Evolutionary conservation across 495 filamentous ascomycete species (phyloP), one percentile per base, ranked within the genome.

Genomic region (Endocarpon pusillum): DNA sequence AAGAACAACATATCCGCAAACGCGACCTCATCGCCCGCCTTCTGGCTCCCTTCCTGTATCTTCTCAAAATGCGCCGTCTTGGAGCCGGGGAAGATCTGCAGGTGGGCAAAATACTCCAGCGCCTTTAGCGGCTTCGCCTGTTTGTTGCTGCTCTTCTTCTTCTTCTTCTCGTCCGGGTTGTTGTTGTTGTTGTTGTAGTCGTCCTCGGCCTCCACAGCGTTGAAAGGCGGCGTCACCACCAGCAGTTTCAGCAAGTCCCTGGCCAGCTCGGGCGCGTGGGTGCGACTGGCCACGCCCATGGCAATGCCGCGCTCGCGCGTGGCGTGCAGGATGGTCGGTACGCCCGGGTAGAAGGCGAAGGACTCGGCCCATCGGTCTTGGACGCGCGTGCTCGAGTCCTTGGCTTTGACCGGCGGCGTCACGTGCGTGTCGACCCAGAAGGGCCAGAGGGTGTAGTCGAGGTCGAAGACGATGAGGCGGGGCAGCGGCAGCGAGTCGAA

Each of bases 341-440:
- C 75, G 47, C 85, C 77, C 8, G 59, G 58, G 58, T 89, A 94
- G 57, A 94, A 93, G 26, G 71, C 58, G 53, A 79, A 89, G 29
- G 62, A 64, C 52, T 92, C 82, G 40, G 78, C 81, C 52, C 67
- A 73, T 24, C 73, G 49, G 41, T 69, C 64, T 6, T 59, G 55
- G 17, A 53, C 57, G 38, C 62, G 62, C 5, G 67, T 65, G 45
- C 73, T 71, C 37, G 61, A 58, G 7, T 74, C 52, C 34, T 63
- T 63, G 4, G 66, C 47, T 41, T 82, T 81, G 33, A 97, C 59
- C 1, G 89, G 87, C 8, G 79, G 67, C 34, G 73, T 75, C 46
- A 87, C 75, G 53, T 94, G 84, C 10, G 84, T 93, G 60, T 94
- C 89, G 2, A 84, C 75, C 85, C 87, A 97, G 62, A 92, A 93